phyloP scores from a whole-genome alignment of 352 stramenopile species.

The Phytophthora constricta region DNA sequence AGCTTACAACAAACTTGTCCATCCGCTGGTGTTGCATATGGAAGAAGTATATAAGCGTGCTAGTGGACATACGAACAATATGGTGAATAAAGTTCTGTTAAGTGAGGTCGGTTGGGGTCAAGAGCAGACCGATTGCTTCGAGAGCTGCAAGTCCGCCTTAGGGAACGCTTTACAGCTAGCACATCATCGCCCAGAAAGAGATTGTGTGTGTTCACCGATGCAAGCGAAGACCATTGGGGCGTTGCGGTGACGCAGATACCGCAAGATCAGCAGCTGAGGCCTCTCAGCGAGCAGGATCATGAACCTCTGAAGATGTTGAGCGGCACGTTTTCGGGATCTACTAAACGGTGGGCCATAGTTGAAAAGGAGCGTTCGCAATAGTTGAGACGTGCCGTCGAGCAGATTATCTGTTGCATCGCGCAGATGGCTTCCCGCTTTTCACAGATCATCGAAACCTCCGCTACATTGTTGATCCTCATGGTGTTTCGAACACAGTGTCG shows the following conservation, averaged over 20 bases:
- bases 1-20: not conserved
- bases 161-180: not conserved
- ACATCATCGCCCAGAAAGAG: not conserved
- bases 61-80: not conserved
- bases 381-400: not conserved
- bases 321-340: not conserved
- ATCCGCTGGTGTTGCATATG: not conserved
- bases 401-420: not conserved
- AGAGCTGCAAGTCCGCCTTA: not conserved
- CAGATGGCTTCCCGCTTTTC: slow-evolving; percentile 14
- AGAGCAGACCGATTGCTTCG: not conserved
- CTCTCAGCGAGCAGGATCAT: not conserved
- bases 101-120: not conserved
- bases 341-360: not conserved
- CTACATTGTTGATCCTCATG: slow-evolving; percentile 14
- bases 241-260: not conserved
- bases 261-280: not conserved
- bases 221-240: not conserved
- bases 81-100: not conserved
- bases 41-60: not conserved
- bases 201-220: not conserved
- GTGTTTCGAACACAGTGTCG: slow-evolving; percentile 1
- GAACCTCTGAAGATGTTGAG: not conserved
- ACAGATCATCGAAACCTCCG: slow-evolving; percentile 26
- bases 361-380: not conserved